These are phyloP conservation scores for Parathielavia hyrcaniae DNA, from an alignment of 495 filamentous ascomycete species.

Conservation along the genomic window DNA sequence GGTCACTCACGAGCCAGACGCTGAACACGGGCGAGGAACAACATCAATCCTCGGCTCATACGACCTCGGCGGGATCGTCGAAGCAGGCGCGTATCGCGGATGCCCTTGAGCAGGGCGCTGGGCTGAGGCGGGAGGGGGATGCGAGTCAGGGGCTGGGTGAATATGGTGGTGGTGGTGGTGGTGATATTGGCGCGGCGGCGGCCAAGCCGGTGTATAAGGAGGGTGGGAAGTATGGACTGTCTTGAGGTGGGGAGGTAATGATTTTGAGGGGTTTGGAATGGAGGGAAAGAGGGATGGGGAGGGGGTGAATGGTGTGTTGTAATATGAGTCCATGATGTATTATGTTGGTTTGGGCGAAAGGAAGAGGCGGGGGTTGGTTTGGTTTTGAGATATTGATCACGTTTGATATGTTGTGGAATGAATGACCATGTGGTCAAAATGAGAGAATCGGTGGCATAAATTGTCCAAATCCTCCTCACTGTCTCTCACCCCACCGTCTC, in stretches of 20 bases:
- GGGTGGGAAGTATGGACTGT: constrained; percentile 11
- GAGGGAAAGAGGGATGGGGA: not conserved
- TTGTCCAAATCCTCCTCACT: not conserved
- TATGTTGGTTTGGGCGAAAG: too few species aligned
- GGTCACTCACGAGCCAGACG: not conserved
- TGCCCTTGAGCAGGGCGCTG: constrained; percentile 39
- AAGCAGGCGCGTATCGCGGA: constrained; percentile 37
- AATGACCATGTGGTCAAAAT: too few species aligned
- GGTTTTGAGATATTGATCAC: too few species aligned
- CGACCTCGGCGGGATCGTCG: too few species aligned
- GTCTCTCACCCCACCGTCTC: not conserved
- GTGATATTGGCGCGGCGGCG: not conserved
- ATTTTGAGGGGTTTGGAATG: too few species aligned
- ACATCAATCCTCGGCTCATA: not conserved
- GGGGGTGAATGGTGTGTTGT: too few species aligned
- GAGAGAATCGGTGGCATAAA: too few species aligned
- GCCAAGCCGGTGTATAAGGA: constrained; percentile 10
- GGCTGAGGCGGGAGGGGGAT: constrained; percentile 33
- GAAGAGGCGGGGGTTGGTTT: too few species aligned
- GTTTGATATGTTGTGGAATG: too few species aligned
- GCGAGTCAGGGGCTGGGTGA: constrained; percentile 16
- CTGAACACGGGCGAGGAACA: not conserved
- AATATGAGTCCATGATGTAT: too few species aligned
- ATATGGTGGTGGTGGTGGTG: too few species aligned
- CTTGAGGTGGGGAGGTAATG: not conserved